phyloP scores from a whole-genome alignment of 805 yeast genomes.

The Cyberlindnera nakhonratchasimensis region DNA sequence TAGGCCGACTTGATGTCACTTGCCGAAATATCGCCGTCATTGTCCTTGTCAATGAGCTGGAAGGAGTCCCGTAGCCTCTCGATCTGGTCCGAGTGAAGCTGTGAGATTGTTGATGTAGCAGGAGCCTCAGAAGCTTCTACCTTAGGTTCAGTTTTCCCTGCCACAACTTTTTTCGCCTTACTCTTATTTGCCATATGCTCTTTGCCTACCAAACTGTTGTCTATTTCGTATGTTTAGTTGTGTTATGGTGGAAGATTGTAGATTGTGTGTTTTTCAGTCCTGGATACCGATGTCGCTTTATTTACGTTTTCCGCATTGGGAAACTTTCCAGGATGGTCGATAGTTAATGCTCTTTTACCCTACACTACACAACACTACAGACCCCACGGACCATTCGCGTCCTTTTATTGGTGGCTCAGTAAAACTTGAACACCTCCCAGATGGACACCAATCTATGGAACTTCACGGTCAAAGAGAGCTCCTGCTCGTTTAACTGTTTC shows the following conservation, averaged over 20 bases:
- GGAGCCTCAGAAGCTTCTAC: neutral
- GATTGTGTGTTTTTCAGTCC: neutral
- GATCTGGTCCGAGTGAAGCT: conserved; percentile 60
- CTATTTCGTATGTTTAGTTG: too few species aligned
- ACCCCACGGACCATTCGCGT: neutral
- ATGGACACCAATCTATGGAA: conserved; percentile 52
- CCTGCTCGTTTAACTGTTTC: conserved; percentile 54
- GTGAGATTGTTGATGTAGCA: conserved; percentile 26
- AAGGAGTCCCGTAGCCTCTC: conserved; percentile 70
- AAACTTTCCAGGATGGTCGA: neutral
- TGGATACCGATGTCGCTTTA: too few species aligned
- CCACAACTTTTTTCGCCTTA: neutral
- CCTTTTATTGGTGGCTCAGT: neutral
- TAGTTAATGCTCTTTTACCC: too few species aligned
- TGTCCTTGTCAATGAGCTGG: conserved; percentile 75
- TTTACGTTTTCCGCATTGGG: conserved; percentile 12
- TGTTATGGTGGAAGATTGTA: too few species aligned
- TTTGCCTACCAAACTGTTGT: conserved; percentile 2
- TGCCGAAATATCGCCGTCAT: conserved; percentile 60
- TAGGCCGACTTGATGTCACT: conserved; percentile 55
- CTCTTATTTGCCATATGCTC: neutral
- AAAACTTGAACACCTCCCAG: conserved; percentile 51
- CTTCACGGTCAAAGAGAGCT: conserved; percentile 51
- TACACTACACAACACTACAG: neutral
- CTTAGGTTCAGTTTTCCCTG: neutral